Evolutionary conservation across 129 eudicot species (phyloP).

Genomic region (Rutidosis leptorrhynchoides): DNA sequence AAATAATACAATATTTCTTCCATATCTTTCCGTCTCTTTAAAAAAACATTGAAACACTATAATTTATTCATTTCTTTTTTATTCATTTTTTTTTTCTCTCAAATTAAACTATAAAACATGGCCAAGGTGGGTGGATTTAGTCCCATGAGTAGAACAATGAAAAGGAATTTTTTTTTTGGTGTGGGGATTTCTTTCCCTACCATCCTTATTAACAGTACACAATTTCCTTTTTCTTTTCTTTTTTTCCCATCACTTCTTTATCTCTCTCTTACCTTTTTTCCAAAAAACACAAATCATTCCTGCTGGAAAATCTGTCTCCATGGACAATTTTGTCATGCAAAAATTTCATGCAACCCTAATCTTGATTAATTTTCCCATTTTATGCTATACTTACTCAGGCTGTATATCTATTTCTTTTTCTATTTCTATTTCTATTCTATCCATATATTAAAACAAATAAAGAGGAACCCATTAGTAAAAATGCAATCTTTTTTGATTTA

Average conservation of each 20-base stretch:
- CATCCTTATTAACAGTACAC: conserved; percentile 22
- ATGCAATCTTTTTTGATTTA: background rate
- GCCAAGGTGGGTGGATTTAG: too few relatives aligned
- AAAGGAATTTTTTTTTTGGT: too few relatives aligned
- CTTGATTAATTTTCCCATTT: conserved; percentile 20
- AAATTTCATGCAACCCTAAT: conserved; percentile 36
- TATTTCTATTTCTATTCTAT: too few relatives aligned
- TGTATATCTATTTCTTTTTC: too few relatives aligned
- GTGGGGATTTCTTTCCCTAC: conserved; percentile 28
- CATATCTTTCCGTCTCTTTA: too few relatives aligned
- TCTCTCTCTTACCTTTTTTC: conserved; percentile 20
- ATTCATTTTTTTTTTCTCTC: too few relatives aligned
- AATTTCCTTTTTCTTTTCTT: conserved; percentile 21
- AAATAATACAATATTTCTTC: too few relatives aligned
- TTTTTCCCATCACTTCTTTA: conserved; percentile 18
- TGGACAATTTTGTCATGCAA: conserved; percentile 34
- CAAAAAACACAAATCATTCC: conserved; percentile 30
- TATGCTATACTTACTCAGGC: conserved; percentile 7
- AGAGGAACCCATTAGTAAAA: conserved; percentile 6
- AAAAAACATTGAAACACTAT: too few relatives aligned
- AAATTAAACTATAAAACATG: too few relatives aligned
- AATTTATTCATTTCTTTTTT: too few relatives aligned
- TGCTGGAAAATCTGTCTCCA: conserved; percentile 40
- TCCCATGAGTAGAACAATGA: too few relatives aligned
- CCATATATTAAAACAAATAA: background rate